Conservation (phyloP, 148 eudicot species). For the Heliosperma pusillum region DNA sequence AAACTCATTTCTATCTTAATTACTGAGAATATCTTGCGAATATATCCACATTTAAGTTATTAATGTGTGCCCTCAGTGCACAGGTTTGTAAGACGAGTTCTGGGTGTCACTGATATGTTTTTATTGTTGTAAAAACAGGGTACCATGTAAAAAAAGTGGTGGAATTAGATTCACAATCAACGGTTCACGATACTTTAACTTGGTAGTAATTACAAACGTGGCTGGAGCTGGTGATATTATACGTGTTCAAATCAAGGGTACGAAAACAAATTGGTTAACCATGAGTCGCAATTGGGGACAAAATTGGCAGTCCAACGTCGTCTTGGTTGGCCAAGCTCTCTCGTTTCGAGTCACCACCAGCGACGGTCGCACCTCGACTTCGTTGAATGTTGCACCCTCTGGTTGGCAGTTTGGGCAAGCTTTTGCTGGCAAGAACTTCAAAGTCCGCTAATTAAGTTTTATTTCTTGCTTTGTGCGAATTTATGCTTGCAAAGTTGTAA, state of each 20-base stretch:
- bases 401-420: slow-evolving; percentile 80
- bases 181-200: background rate
- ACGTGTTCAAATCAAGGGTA: slow-evolving; percentile 17
- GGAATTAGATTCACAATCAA: background rate
- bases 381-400: slow-evolving; percentile 58
- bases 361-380: slow-evolving; percentile 55
- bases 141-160: background rate
- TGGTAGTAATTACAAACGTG: background rate
- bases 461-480: slow-evolving; percentile 24
- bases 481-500: slow-evolving; percentile 50
- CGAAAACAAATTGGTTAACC: background rate
- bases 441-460: slow-evolving; percentile 13
- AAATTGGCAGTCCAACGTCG: slow-evolving; percentile 32
- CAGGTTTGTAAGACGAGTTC: too few relatives aligned
- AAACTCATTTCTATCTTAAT: too few relatives aligned
- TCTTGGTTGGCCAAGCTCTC: slow-evolving; percentile 58
- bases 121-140: background rate
- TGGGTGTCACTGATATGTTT: too few relatives aligned
- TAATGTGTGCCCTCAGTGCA: too few relatives aligned
- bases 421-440: slow-evolving; percentile 71
- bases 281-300: slow-evolving; percentile 39
- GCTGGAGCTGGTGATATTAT: slow-evolving; percentile 44
- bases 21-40: too few relatives aligned
- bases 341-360: slow-evolving; percentile 55
- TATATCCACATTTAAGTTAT: too few relatives aligned